Base-by-base conservation (phyloP, 805 yeast species). In the Pichia occidentalis region DNA sequence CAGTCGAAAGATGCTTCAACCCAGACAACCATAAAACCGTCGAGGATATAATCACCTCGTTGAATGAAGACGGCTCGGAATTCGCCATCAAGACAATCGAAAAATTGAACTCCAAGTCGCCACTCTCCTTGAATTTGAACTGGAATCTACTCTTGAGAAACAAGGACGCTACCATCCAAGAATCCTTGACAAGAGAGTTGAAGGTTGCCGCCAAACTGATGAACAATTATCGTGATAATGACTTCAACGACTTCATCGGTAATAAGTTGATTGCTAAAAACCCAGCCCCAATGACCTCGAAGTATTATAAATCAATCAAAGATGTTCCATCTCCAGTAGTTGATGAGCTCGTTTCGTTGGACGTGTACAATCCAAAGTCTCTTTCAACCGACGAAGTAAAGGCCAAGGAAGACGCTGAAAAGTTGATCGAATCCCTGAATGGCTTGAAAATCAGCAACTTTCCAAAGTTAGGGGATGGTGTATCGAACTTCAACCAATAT, bases 151-250 rank as follows among this genome's bases (percentile, higher is more conserved):
- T 87, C 57, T 74, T 80, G 51, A 66, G 71, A 43, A 85, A 86
- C 36, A 56, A 71, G 17, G 53, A 64, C 25, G 67, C 75, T 42
- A 70, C 80, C 43, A 75, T 86, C 49, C 69, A 70, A 38, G 65
- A 75, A 34, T 83, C 90, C 25, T 64, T 92, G 42, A 74, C 73
- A 48, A 72, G 75, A 50, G 97, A 92, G 60, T 68, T 84, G 57
- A 66, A 68, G 41, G 63, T 87, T 17, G 95, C 96, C 21, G 73
- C 85, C 40, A 78, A 85, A 59, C 73, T 87, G 71, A 72, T 79
- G 72, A 56, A 61, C 17, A 66, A 70, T 39, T 70, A 76, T 18
- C 68, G 60, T 37, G 49, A 59, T 12, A 67, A 65, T 41, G 59
- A 56, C 49, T 74, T 74, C 51, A 75, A 68, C 40, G 71, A 68